These are phyloP conservation scores for Melocanna baccifera DNA, from an alignment of 176 grass and related monocot species.

Conservation along the genomic window DNA sequence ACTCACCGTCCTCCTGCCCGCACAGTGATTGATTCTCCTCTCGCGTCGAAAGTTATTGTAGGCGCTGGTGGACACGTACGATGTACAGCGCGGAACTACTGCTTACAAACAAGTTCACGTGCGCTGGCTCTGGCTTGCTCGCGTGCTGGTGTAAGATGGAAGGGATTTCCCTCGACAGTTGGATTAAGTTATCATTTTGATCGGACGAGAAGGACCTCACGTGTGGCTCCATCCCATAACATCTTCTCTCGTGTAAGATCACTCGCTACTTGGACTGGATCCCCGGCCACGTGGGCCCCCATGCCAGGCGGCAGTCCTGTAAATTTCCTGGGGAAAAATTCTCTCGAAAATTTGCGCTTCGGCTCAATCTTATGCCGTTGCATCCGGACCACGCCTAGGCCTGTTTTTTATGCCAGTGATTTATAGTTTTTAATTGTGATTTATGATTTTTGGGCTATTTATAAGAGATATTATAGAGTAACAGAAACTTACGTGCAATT, in stretches of 20 bases:
- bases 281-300: background rate
- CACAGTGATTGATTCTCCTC: background rate
- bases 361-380: background rate
- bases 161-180: too few relatives aligned
- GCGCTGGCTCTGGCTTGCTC: background rate
- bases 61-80: background rate
- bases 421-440: too few relatives aligned
- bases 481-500: too few relatives aligned
- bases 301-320: background rate
- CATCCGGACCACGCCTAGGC: background rate
- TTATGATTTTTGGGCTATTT: too few relatives aligned
- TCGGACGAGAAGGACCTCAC: too few relatives aligned
- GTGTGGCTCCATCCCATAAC: too few relatives aligned
- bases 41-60: background rate
- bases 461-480: too few relatives aligned
- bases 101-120: background rate
- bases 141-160: too few relatives aligned
- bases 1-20: background rate
- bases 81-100: background rate
- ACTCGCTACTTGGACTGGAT: background rate
- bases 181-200: too few relatives aligned
- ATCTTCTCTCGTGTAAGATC: background rate
- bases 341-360: background rate
- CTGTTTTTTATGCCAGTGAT: too few relatives aligned
- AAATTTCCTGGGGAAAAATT: background rate